Evolutionary conservation across 1,284 basidiomycete genomes (phyloP).

Genomic region (Ceratobasidium theobromae): DNA sequence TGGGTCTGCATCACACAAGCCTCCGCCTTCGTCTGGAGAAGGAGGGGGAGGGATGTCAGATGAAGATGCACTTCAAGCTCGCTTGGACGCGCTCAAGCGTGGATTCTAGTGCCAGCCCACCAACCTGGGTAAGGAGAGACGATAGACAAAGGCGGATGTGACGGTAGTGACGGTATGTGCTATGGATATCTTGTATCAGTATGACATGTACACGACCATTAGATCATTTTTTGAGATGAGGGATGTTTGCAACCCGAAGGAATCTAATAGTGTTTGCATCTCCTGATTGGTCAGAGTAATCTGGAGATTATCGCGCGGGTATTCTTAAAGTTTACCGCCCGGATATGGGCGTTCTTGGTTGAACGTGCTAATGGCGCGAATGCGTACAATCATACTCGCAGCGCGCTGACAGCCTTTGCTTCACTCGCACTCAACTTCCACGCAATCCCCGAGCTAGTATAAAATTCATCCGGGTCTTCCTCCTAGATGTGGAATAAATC

Average conservation of each 20-base stretch:
- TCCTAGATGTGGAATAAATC: slow-evolving; percentile 53
- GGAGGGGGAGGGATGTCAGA: slow-evolving; percentile 60
- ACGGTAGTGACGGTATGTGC: neutral
- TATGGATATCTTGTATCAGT: neutral
- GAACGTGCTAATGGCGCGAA: neutral
- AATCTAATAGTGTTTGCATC: too few relatives aligned
- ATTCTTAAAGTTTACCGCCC: too few relatives aligned
- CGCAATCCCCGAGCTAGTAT: slow-evolving; percentile 85
- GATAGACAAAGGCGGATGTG: neutral
- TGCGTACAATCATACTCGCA: slow-evolving; percentile 47
- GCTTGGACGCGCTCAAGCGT: slow-evolving; percentile 68
- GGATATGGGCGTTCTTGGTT: too few relatives aligned
- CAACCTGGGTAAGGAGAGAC: too few relatives aligned
- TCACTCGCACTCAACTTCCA: slow-evolving; percentile 83
- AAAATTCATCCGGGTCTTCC: slow-evolving; percentile 90
- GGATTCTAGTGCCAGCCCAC: neutral
- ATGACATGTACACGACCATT: neutral
- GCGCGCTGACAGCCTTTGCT: slow-evolving; percentile 66
- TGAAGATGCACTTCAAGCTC: slow-evolving; percentile 85
- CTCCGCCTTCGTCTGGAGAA: slow-evolving; percentile 44
- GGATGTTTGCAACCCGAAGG: neutral
- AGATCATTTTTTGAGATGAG: too few relatives aligned
- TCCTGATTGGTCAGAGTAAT: too few relatives aligned
- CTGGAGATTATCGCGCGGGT: too few relatives aligned
- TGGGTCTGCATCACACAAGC: slow-evolving; percentile 41